phyloP scores from a whole-genome alignment of 306 rosid genomes.

The Pachyrhizus erosus region DNA sequence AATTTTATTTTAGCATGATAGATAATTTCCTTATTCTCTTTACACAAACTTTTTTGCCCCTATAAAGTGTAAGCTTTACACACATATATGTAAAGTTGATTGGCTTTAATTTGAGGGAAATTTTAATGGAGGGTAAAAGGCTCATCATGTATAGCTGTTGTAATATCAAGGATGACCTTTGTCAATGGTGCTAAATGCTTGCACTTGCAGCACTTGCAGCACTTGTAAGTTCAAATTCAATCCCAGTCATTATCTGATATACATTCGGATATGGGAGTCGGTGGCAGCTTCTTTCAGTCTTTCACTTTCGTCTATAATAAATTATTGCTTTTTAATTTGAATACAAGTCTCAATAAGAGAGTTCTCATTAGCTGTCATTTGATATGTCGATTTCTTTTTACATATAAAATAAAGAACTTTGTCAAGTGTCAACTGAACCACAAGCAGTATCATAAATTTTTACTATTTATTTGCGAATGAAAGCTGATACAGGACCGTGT shows the following conservation, averaged over 20 bases:
- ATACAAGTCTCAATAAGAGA: constrained; percentile 37
- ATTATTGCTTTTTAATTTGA: constrained; percentile 35
- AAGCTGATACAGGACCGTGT: not conserved
- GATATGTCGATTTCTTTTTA: constrained; percentile 24
- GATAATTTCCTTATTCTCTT: not conserved
- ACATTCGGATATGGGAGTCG: constrained; percentile 9
- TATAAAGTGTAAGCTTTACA: not conserved
- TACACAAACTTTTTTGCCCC: not conserved
- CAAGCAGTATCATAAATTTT: not conserved
- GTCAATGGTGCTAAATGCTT: not conserved
- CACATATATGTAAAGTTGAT: not conserved
- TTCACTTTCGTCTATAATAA: constrained; percentile 22
- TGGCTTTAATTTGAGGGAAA: not conserved
- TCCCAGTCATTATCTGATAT: not conserved
- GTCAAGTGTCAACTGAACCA: constrained; percentile 35
- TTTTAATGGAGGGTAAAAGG: constrained; percentile 6
- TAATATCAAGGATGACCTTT: not conserved
- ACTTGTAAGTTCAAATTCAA: not conserved
- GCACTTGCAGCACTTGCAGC: not conserved
- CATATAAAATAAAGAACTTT: not conserved
- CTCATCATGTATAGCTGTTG: constrained; percentile 22
- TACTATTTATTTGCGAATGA: constrained; percentile 11
- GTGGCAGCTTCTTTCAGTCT: not conserved
- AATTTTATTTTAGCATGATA: no score
- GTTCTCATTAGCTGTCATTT: constrained; percentile 38